phyloP scores from a whole-genome alignment of 2,329 filamentous ascomycete species.

The Fusarium sp. region DNA sequence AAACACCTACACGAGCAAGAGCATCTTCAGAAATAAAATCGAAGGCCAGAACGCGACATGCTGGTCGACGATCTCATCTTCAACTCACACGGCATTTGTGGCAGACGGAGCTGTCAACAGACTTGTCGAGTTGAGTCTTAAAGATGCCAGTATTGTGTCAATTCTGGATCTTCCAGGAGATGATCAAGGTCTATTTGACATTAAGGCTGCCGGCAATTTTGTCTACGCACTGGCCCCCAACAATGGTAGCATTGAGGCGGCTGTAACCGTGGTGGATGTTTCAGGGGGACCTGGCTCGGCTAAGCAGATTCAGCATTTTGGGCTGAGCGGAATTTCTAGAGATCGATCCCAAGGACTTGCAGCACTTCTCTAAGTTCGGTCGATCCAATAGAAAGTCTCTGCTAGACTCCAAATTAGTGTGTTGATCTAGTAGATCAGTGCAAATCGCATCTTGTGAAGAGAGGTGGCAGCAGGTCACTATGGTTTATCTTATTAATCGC shows the following conservation, averaged over 20 bases:
- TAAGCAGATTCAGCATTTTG: constrained; percentile 54
- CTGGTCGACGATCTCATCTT: constrained; percentile 67
- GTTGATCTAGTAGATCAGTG: too few relatives aligned
- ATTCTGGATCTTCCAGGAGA: constrained; percentile 61
- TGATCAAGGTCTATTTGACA: constrained; percentile 70
- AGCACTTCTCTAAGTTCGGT: too few relatives aligned
- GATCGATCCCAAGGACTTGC: not conserved
- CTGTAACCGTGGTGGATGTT: constrained; percentile 58
- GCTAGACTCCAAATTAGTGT: too few relatives aligned
- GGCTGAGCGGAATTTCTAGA: constrained; percentile 43
- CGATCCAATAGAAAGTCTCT: too few relatives aligned
- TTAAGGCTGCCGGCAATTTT: constrained; percentile 66
- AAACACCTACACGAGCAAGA: constrained; percentile 49
- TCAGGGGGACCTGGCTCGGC: constrained; percentile 30
- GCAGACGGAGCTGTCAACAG: constrained; percentile 68
- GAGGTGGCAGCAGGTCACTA: too few relatives aligned
- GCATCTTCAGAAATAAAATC: constrained; percentile 59
- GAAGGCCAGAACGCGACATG: constrained; percentile 69
- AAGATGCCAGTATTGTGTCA: constrained; percentile 63
- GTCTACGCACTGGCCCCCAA: constrained; percentile 71
- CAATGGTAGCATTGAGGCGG: constrained; percentile 59
- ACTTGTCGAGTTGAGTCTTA: constrained; percentile 69
- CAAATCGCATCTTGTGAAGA: too few relatives aligned
- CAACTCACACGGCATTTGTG: constrained; percentile 69
- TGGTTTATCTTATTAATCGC: too few relatives aligned